Evolutionary conservation across 371 early-diverging fungal species (phyloP).

Genomic region (Nematocida sp.): DNA sequence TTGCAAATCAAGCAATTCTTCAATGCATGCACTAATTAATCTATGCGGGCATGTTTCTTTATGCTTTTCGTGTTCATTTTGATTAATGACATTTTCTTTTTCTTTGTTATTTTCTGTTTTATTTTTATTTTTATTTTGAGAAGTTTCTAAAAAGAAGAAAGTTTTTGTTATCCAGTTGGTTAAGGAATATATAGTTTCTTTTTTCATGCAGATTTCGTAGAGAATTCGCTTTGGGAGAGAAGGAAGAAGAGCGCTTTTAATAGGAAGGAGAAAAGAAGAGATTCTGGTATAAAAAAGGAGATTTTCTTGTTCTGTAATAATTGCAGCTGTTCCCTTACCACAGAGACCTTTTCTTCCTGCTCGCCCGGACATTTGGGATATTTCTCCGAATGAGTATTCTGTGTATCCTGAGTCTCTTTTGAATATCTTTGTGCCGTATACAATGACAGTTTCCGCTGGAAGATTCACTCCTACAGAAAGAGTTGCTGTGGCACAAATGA

Average conservation of each 20-base stretch:
- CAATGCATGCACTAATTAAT: not conserved
- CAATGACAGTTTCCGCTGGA: constrained; percentile 95
- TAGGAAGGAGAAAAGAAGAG: constrained; percentile 28
- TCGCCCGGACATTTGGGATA: constrained; percentile 94
- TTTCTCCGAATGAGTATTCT: constrained; percentile 61
- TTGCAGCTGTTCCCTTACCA: not conserved
- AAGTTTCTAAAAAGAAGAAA: not conserved
- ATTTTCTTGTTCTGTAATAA: constrained; percentile 16
- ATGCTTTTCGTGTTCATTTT: not conserved
- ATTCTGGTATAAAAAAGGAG: not conserved
- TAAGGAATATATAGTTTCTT: not conserved
- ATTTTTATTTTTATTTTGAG: no score
- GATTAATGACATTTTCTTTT: no score
- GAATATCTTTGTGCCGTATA: constrained; percentile 93
- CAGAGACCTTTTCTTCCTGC: constrained; percentile 75
- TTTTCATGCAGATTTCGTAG: constrained; percentile 10
- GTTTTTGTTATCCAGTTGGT: not conserved
- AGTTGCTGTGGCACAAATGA: constrained; percentile 92
- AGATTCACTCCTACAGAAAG: constrained; percentile 99
- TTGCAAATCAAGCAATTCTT: no score
- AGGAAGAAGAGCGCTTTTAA: constrained; percentile 9
- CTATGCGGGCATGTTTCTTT: not conserved
- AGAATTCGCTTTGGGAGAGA: constrained; percentile 20
- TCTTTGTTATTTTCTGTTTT: no score
- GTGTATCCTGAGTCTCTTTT: constrained; percentile 81